Conservation (phyloP, 2,329 filamentous ascomycete genomes). For the Colletotrichum godetiae region DNA sequence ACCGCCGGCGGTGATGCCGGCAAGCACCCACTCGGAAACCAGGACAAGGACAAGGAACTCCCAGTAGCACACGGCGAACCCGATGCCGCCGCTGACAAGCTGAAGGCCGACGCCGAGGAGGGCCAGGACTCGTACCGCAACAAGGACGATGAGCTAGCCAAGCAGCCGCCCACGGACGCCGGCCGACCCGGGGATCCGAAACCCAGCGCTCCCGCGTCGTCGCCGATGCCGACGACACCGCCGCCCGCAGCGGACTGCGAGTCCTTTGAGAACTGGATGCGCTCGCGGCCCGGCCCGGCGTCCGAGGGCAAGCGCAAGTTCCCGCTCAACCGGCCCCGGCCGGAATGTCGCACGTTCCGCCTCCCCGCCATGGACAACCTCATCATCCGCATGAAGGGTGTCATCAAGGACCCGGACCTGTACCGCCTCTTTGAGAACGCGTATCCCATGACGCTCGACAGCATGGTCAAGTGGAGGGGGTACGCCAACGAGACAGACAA, state of each 20-base stretch:
- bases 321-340: conserved; percentile 81
- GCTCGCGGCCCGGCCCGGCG: conserved; percentile 20
- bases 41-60: conserved; percentile 6
- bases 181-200: neutral
- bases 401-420: conserved; percentile 69
- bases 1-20: neutral
- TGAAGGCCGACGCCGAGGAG: conserved; percentile 19
- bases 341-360: conserved; percentile 84
- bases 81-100: conserved; percentile 6
- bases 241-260: neutral
- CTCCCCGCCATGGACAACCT: conserved; percentile 81
- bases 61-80: conserved; percentile 23
- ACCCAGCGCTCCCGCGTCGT: neutral
- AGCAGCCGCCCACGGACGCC: neutral
- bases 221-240: conserved; percentile 3
- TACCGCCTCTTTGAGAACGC: conserved; percentile 86
- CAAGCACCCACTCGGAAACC: neutral
- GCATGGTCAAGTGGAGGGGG: conserved; percentile 82
- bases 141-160: conserved; percentile 26
- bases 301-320: conserved; percentile 80
- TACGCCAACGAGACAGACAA: conserved; percentile 55
- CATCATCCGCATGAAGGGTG: conserved; percentile 59
- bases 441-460: conserved; percentile 85
- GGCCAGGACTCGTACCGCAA: conserved; percentile 31
- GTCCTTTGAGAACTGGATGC: conserved; percentile 29